Base-by-base conservation (phyloP, 257 asterid species). In the Jacaranda copaia region DNA sequence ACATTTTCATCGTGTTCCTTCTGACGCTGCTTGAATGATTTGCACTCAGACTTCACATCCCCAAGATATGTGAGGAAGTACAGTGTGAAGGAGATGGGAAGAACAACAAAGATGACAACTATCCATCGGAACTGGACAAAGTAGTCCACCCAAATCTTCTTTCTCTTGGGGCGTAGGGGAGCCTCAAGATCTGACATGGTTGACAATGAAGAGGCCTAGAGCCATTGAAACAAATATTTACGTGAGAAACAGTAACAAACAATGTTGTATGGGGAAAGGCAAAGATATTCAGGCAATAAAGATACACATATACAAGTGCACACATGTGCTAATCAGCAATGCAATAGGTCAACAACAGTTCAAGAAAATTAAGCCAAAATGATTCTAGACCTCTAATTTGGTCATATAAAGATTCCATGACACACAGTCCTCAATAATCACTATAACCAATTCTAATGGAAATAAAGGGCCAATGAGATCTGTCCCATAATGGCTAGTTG, bases 141-240 rank as follows among this genome's bases (percentile, higher is more conserved):
- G 84, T 84, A 88, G 85, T 94, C 98, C 83, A 94, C 96, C 92
- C 87, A 85, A 25, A 77, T 45, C 90, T 85, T 90, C 97, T 94
- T 94, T 77, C 98, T 90, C 91, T 92, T 94, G 43, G 98, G 98
- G 69, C 97, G 94, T n/a, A 84, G 74, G 3, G 97, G 97, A 67
- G 93, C 94, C 92, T 90, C 96, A 56, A 92, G 96, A 83, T 90
- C 97, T 59, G 98, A 81, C 98, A 94, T 94, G 20, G 68, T 77
- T 68, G 72, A 68, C 59, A 74, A 55, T 36, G 60, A 32, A 49
- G 83, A 84, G 76, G 81, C 85, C 86, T 84, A 52, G 81, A 78
- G 40, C 49, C 14, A 75, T 49, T 51, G 43, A 64, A 62, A 64
- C 48, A 75, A 70, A 65, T 62, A 66, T 32, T 70, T 4, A 53